Evolutionary conservation across 2,329 filamentous ascomycete species (phyloP), one percentile per base, ranked within the genome.

Genomic region (Fusarium sp.): DNA sequence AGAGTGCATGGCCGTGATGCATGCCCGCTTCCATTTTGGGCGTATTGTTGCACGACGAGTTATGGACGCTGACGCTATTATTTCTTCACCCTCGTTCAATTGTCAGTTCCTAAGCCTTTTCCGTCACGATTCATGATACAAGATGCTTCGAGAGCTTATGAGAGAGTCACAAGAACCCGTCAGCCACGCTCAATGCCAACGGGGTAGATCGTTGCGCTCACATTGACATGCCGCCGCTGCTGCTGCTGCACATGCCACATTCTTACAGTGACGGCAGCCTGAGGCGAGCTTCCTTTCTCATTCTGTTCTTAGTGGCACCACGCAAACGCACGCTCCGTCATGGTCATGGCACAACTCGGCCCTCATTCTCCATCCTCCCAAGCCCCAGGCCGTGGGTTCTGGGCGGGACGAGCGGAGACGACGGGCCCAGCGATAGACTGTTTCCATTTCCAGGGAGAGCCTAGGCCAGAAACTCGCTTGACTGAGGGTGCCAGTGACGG

Each of bases 271-370:
- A 58, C 57, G 66, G 29, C 70, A 62, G 61, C 35, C 58, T 60
- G n/a, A 35, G 58, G 72, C 42, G 42, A 72, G 67, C 66, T 67
- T 74, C 64, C 62, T 57, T 67, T 74, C 64, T 66, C 60, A 59
- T n/a, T 12, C 10, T 68, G 44, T 44, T 49, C 24, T 11, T 58
- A 70, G 73, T 75, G 73, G 71, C 71, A 75, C 73, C 71, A 74
- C 71, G 66, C 38, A 62, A 58, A 58, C 60, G 66, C 58, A 58
- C 24, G 60, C 60, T 67, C 56, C 55, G 62, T 66, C 66, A 73
- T 69, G 33, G 62, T 29, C 62, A 63, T 71, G 67, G 58, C 38
- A 42, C 53, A 67, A 63, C 59, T 35, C 49, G 42, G 36, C 62
- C 60, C 51, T 51, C 24, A 12, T 72, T 62, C 22, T 62, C 62